Base-by-base conservation (phyloP, 495 filamentous ascomycete genomes). In the Parathielavia hyrcaniae region DNA sequence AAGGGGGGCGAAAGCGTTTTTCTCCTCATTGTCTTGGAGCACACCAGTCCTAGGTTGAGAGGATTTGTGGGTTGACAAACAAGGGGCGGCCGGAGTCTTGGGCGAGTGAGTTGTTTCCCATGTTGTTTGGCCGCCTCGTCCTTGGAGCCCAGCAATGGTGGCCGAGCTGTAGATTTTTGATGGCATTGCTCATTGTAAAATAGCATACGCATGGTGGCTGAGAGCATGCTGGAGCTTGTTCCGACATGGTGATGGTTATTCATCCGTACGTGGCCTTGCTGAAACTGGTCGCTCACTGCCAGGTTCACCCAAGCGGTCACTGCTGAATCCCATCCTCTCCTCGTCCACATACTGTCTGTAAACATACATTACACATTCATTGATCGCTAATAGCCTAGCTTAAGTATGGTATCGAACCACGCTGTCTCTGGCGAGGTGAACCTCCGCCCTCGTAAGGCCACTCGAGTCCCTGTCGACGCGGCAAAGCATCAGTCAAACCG, bases 141-240 rank as follows among this genome's bases (percentile, higher is more conserved):
- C 17, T 40, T 39, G 44, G 16, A 48, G 26, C 22, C 35, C 22
- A 26, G 53, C 53, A 52, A 13, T 12, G 22, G 55, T 34, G 55
- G 46, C 46, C 26, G 47, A 38, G 55, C 36, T 57, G 55, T 57
- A 50, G 47, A 57, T 57, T 50, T 50, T n/a, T 45, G 23, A 20
- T 57, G 55, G 47, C 47, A 57, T 44, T 2, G n/a, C 10, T 38
- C 8, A 23, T 36, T 57, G 55, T 57, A 57, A 43, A 50, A 57
- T 50, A 50, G 39, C 46, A 57, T 36, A 17, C n/a, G 46, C 55
- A 47, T 11, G 34, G 19, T 11, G 30, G 41, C 47, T 53, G 20
- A 20, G 22, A 53, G 45, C 20, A 32, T 16, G 4, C 8, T 46
- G 19, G 19, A 12, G 6, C 26, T 30, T 2, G 6, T 30, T 30